Evolutionary conservation across 306 rosid species (phyloP).

Genomic region (Pterocarpus santalinus): DNA sequence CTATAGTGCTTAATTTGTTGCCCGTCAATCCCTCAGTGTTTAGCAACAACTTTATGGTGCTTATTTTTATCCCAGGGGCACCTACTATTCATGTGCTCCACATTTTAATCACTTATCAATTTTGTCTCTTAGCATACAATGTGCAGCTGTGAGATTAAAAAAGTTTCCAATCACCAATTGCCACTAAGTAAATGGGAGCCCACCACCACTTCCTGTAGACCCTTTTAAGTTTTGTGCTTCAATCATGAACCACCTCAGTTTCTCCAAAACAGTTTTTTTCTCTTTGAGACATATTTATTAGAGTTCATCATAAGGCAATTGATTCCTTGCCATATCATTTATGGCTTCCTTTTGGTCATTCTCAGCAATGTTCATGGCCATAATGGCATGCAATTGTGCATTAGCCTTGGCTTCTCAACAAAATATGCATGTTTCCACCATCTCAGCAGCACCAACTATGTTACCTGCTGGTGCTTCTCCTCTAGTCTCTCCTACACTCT

Average conservation of each 20-base stretch:
- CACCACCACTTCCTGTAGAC: constrained; percentile 52
- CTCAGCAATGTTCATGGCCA: constrained; percentile 40
- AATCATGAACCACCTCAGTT: constrained; percentile 49
- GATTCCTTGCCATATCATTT: constrained; percentile 42
- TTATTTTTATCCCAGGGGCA: constrained; percentile 28
- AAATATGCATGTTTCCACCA: constrained; percentile 48
- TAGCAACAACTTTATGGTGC: constrained; percentile 10
- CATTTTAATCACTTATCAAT: constrained; percentile 37
- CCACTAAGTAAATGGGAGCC: constrained; percentile 49
- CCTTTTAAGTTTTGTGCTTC: constrained; percentile 46
- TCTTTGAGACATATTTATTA: constrained; percentile 47
- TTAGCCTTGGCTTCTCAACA: constrained; percentile 39
- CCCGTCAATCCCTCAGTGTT: neutral
- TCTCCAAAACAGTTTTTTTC: constrained; percentile 36
- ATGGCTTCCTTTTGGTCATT: constrained; percentile 61
- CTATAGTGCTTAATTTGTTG: neutral
- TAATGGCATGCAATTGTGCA: constrained; percentile 40
- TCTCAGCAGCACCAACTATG: constrained; percentile 59
- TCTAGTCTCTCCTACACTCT: constrained; percentile 44
- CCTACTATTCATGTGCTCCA: constrained; percentile 52
- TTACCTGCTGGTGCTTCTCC: constrained; percentile 43
- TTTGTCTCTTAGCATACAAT: constrained; percentile 56
- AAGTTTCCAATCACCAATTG: constrained; percentile 44
- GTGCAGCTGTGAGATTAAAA: constrained; percentile 41
- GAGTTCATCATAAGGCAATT: constrained; percentile 42